These are phyloP conservation scores for Nematocida sp. DNA, from an alignment of 371 early-diverging fungal species.

Conservation along the genomic window DNA sequence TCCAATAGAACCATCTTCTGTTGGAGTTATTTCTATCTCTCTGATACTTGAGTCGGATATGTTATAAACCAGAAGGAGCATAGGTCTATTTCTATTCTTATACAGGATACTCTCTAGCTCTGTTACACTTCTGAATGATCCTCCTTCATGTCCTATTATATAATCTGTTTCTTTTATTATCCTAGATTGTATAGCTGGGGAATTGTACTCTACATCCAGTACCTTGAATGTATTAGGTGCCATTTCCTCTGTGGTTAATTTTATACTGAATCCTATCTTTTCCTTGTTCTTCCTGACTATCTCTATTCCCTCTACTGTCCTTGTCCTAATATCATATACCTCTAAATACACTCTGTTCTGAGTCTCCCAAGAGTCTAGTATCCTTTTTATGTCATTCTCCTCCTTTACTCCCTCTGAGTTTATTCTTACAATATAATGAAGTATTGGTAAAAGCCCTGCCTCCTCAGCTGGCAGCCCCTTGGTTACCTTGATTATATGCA, in stretches of 20 bases:
- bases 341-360: constrained; percentile 16
- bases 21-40: constrained; percentile 37
- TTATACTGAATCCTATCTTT: constrained; percentile 56
- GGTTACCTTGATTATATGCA: constrained; percentile 58
- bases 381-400: constrained; percentile 40
- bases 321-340: constrained; percentile 52
- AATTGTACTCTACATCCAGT: constrained; percentile 43
- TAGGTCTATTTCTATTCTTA: constrained; percentile 22
- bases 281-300: constrained; percentile 27
- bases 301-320: constrained; percentile 7
- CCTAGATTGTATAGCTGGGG: constrained; percentile 46
- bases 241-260: constrained; percentile 18
- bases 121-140: not conserved
- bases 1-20: constrained; percentile 44
- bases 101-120: constrained; percentile 35
- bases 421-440: constrained; percentile 52
- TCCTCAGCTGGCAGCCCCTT: constrained; percentile 38
- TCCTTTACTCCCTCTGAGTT: constrained; percentile 30
- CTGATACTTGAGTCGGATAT: constrained; percentile 45
- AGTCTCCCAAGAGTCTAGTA: constrained; percentile 51
- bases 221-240: constrained; percentile 41
- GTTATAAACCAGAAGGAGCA: constrained; percentile 52
- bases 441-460: constrained; percentile 51
- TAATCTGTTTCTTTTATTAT: constrained; percentile 52
- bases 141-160: constrained; percentile 56